Evolutionary conservation across 768 basidiomycete genomes (phyloP).

Genomic region (Russula virescens): DNA sequence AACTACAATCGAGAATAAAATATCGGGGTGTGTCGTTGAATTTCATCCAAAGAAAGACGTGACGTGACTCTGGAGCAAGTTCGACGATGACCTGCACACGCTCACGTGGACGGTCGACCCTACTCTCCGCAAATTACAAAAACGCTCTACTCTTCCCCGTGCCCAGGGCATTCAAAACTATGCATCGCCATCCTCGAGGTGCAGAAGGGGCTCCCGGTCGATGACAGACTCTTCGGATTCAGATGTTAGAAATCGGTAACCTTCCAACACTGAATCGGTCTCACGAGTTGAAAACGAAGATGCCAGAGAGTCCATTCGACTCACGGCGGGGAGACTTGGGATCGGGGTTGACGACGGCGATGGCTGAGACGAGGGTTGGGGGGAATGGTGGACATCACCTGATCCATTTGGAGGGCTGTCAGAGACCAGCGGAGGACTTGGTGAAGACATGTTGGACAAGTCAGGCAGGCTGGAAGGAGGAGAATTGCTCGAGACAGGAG

Average conservation of each 20-base stretch:
- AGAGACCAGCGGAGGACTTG: background rate
- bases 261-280: constrained; percentile 2
- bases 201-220: constrained; percentile 21
- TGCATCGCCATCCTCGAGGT: constrained; percentile 14
- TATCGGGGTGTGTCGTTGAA: background rate
- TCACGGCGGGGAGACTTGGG: constrained; percentile 1
- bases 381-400: background rate
- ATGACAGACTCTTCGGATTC: constrained; percentile 24
- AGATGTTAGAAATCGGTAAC: constrained; percentile 20
- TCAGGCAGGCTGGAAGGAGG: constrained; percentile 10
- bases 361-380: background rate
- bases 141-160: background rate
- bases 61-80: background rate
- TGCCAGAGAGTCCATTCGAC: constrained; percentile 18
- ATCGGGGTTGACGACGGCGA: background rate
- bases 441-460: background rate
- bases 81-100: background rate
- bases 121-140: constrained; percentile 5
- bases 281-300: constrained; percentile 18
- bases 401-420: background rate
- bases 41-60: background rate
- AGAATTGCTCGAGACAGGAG: background rate
- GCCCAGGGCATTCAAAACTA: background rate
- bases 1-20: constrained; percentile 18
- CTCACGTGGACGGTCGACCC: background rate